Evolutionary conservation across 2,329 filamentous ascomycete genomes (phyloP), one percentile per base, ranked within the genome.

Genomic region (Neurospora sp.): DNA sequence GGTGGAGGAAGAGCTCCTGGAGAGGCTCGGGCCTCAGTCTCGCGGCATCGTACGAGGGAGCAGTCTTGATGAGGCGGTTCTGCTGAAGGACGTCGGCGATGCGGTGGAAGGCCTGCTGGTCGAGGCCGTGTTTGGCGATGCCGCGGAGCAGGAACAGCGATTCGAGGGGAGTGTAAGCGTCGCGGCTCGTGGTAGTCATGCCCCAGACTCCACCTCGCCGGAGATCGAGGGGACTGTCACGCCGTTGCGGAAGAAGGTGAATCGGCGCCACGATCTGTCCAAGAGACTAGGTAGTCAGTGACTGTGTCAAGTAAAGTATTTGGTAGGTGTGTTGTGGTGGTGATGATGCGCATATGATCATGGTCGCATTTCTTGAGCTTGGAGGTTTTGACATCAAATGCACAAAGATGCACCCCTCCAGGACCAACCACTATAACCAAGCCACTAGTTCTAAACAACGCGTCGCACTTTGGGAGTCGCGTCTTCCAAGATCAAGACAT

Each of bases 21-120:
- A 98, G 83, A 62, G 93, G 88, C 79, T 94, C 91, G 8, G 93
- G 89, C 67, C 85, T 91, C 78, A 98, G 82, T 72, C 94, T 89
- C 75, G 85, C 82, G 74, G 87, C 85, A 83, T 97, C 91, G 82
- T 91, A 97, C 40, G 85, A 85, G 66, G 84, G 84, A 80, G 90
- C 89, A 76, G 89, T 85, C 75, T 87, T 89, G 78, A 98, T 85
- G 72, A 93, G 84, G 19, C 87, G 83, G 78, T 96, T 93, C 77
- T 85, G 89, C 80, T 87, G 90, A 73, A 98, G 87, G 71, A 90
- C 82, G 73, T 91, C 68, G 15, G 84, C 80, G 68, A 81, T 78
- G 66, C 78, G 78, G n/a, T 73, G 75, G 66, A 83, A 79, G 10
- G 76, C 74, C 15, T 76, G 67, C 46, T 76, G 72, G 33, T 78